Evolutionary conservation across 2,329 filamentous ascomycete genomes (phyloP).

Genomic region (Neopestalotiopsis sp.): DNA sequence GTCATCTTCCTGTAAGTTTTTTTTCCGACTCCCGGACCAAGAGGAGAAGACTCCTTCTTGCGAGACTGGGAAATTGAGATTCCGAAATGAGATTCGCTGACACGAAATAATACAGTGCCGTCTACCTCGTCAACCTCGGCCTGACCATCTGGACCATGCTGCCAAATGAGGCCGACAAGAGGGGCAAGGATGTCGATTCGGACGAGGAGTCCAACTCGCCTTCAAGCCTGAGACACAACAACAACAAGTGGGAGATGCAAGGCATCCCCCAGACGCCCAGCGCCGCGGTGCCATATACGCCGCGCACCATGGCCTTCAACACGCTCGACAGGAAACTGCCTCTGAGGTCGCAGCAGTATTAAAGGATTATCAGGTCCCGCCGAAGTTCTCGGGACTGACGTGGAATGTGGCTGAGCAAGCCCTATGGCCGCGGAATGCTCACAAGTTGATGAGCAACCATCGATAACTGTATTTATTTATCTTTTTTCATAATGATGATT

Average conservation of each 20-base stretch:
- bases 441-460: not conserved
- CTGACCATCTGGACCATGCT: conserved; percentile 64
- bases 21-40: not conserved
- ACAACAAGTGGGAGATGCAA: conserved; percentile 64
- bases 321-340: conserved; percentile 64
- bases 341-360: conserved; percentile 43
- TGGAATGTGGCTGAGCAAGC: not conserved
- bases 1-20: conserved; percentile 68
- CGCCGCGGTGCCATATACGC: conserved; percentile 59
- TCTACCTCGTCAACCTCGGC: conserved; percentile 64
- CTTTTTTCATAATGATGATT: not conserved
- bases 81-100: conserved; percentile 9
- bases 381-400: not conserved
- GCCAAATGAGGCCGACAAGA: conserved; percentile 60
- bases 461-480: not conserved
- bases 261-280: conserved; percentile 46
- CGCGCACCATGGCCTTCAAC: conserved; percentile 71
- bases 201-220: conserved; percentile 43
- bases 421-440: not conserved
- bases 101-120: conserved; percentile 44
- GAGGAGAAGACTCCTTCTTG: not conserved
- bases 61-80: too few species aligned
- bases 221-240: conserved; percentile 43
- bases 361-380: not conserved
- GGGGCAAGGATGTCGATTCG: conserved; percentile 42